A percentile compares a stretch with the other conserved stretches of the same genome.
Conservation (phyloP, 1,139 yeast genomes). For the Tardiomyces depauwii region DNA sequence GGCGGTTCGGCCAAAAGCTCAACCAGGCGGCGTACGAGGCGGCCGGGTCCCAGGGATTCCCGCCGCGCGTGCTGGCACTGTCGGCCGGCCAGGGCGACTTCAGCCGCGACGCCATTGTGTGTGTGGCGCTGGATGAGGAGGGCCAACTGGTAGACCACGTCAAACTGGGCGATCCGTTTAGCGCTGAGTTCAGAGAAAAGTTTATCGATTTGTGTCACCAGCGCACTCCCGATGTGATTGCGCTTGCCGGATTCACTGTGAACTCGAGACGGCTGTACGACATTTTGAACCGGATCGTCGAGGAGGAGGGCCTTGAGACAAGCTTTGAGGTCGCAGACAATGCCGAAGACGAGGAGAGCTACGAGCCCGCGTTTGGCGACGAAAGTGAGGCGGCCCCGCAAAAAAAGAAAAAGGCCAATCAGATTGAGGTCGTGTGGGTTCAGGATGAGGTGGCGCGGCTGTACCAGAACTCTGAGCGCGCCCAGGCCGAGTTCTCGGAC, state of each 20-base stretch:
- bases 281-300: slow-evolving; percentile 45
- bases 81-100: slow-evolving; percentile 81
- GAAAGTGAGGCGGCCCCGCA: neutral
- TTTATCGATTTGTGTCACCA: slow-evolving; percentile 44
- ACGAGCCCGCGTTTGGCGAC: neutral
- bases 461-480: slow-evolving; percentile 71
- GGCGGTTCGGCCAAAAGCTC: slow-evolving; percentile 52
- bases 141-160: slow-evolving; percentile 69
- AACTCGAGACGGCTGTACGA: slow-evolving; percentile 52
- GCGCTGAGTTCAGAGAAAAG: slow-evolving; percentile 44
- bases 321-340: slow-evolving; percentile 31
- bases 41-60: slow-evolving; percentile 65
- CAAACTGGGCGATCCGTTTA: slow-evolving; percentile 66
- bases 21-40: slow-evolving; percentile 95
- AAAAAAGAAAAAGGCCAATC: slow-evolving; percentile 26
- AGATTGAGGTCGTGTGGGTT: slow-evolving; percentile 59
- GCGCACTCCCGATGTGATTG: slow-evolving; percentile 76
- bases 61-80: slow-evolving; percentile 72
- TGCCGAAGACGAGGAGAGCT: slow-evolving; percentile 21
- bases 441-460: slow-evolving; percentile 91
- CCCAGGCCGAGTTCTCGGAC: slow-evolving; percentile 74
- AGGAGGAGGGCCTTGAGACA: slow-evolving; percentile 41
- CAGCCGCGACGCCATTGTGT: slow-evolving; percentile 77
- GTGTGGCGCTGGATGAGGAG: slow-evolving; percentile 63
- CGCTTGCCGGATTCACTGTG: slow-evolving; percentile 79